Evolutionary conservation across 176 grass and related monocot species (phyloP), one percentile per base, ranked within the genome.

Genomic region (Aegilops longissima): DNA sequence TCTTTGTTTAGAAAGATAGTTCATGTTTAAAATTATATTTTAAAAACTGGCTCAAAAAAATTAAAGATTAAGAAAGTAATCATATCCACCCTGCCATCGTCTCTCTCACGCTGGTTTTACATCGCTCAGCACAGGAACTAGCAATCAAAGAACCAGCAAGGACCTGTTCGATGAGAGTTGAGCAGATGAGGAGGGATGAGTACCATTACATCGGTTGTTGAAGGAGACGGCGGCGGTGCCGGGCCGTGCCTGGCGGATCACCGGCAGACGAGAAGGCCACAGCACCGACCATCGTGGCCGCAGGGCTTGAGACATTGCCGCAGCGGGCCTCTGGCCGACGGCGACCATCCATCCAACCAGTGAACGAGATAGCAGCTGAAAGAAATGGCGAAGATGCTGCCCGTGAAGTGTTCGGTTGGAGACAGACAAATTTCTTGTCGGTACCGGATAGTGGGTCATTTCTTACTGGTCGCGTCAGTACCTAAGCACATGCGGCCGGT

Each of bases 171-270:
- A 56, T 20, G 2, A 56, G 17, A 56, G 17, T 2, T 0, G 52
- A 58, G 18, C 0, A 21, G 54, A 10, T 80, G n/a, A 84, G 47
- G 56, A 90, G 49, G 70, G 66, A 3, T 38, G 2, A 45, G 79
- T 68, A 20, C 52, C 52, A 5, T 51, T 82, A 86, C 84, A 44
- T 58, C 12, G 59, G 24, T 39, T 78, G 88, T 67, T 78, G 84
- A 24, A 78, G 65, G 6, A 42, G 52, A 23, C 9, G 66, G 12
- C 14, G 18, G 12, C 40, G 1, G 6, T 39, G 65, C 72, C 38
- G 17, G 64, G 54, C 13, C 6, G 45, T 24, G 18, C 18, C 54
- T 21, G 54, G 18, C 54, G 33, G 66, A 31, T 17, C 30, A 29
- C 14, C 82, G 18, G 79, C 62, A 42, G 79, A 10, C 18, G 66